These are phyloP conservation scores for Candida michaelii DNA, from an alignment of 805 yeast species.

Conservation along the genomic window DNA sequence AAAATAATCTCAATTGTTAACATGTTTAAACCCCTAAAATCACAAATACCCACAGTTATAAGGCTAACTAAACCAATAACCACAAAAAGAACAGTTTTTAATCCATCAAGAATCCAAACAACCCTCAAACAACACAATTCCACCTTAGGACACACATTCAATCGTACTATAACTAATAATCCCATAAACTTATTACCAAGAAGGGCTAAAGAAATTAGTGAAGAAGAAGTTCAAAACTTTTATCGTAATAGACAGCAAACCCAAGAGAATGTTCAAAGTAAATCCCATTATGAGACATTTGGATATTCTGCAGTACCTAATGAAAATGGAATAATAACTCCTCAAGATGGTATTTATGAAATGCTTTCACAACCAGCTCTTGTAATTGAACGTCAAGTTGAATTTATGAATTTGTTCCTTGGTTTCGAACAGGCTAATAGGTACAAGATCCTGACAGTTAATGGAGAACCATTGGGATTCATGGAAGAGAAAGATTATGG, in stretches of 20 bases:
- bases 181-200: conserved; percentile 3
- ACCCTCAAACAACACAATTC: too few relatives aligned
- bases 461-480: conserved; percentile 75
- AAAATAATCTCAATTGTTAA: background rate
- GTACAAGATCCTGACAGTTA: conserved; percentile 69
- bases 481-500: conserved; percentile 82
- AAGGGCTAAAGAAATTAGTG: conserved; percentile 34
- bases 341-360: conserved; percentile 57
- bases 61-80: background rate
- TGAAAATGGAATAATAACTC: conserved; percentile 51
- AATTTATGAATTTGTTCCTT: conserved; percentile 78
- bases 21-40: background rate
- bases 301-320: conserved; percentile 37
- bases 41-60: background rate
- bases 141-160: background rate
- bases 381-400: conserved; percentile 84
- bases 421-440: conserved; percentile 92
- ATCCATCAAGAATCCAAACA: too few relatives aligned
- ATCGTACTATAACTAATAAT: background rate
- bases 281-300: conserved; percentile 21
- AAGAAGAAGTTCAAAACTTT: conserved; percentile 32
- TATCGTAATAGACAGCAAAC: conserved; percentile 17
- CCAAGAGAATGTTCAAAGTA: conserved; percentile 12
- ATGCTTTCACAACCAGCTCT: conserved; percentile 78
- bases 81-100: background rate